Evolutionary conservation across 2,329 filamentous ascomycete genomes (phyloP), one percentile per base, ranked within the genome.

Genomic region (Trichoderma gracile): DNA sequence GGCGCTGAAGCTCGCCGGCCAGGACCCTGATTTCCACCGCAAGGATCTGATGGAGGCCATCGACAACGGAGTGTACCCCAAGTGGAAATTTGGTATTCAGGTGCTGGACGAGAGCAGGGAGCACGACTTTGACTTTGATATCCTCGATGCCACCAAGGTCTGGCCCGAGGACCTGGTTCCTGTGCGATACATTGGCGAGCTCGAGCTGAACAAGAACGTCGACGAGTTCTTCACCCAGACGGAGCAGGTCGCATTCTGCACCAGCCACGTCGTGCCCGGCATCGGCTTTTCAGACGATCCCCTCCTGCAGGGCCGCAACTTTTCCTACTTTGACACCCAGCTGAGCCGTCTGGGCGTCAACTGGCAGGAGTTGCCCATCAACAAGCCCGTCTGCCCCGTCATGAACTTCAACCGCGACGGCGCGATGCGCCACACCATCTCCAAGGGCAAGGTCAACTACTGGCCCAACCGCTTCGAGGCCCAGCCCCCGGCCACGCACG

Each of bases 1-100:
- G 73, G 89, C 90, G 0, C 77, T 93, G 57, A 93, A 93, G 78
- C 78, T 93, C 1, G 82, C 80, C 12, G 89, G 89, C 0, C 87
- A 91, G 70, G 89, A 94, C 65, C 90, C 91, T 0, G 91, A 95
- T 66, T 94, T 92, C 78, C 91, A 94, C 69, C 86, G 90, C 64
- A 92, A 91, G 74, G 91, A 94, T 68, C 79, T 95, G 0, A 83
- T 82, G 71, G 86, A 90, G 66, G 90, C 91, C 6, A 94, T 95
- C 58, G 86, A 89, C 14, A 86, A 80, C 17, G 89, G 89, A 7
- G 81, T 82, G 0, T 93, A 82, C 70, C 90, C 91, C 9, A 89
- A 87, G 71, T 95, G 90, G 90, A 89, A 89, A 71, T 91, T 95
- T 65, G 90, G 89, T 49, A 87, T 96, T n/a, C 92, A 96, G 72